A percentile compares a stretch with the other conserved stretches of the same genome.
Evolutionary conservation across 2,329 filamentous ascomycete genomes (phyloP).

Genomic region (Fusarium scirpi): DNA sequence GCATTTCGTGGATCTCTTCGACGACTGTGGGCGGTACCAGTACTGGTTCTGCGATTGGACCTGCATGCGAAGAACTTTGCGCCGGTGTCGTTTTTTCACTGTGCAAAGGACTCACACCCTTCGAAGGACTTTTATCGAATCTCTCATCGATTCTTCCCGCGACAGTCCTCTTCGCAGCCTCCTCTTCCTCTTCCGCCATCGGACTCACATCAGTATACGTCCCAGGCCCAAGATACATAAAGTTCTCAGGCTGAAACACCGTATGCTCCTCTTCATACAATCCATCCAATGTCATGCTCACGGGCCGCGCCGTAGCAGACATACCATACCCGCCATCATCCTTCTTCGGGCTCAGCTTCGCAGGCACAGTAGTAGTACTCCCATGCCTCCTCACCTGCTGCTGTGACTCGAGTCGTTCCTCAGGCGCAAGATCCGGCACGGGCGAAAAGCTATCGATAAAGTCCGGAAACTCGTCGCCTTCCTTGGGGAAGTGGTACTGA

Average conservation of each 20-base stretch:
- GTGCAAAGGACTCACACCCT: conserved; percentile 47
- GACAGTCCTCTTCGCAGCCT: conserved; percentile 48
- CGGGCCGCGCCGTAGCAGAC: conserved; percentile 51
- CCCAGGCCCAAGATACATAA: conserved; percentile 65
- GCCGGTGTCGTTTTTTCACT: conserved; percentile 50
- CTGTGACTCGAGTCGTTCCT: conserved; percentile 65
- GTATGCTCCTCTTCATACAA: conserved; percentile 46
- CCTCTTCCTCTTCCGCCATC: conserved; percentile 55
- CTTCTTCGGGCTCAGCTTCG: conserved; percentile 15
- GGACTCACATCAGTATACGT: conserved; percentile 61
- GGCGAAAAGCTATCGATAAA: conserved; percentile 57
- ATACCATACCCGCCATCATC: conserved; percentile 44
- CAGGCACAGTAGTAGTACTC: conserved; percentile 25
- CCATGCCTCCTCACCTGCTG: conserved; percentile 59
- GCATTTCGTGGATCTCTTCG: conserved; percentile 51
- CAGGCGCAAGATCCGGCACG: conserved; percentile 59
- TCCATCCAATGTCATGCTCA: conserved; percentile 51
- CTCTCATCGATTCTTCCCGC: conserved; percentile 40
- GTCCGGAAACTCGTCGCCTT: conserved; percentile 70
- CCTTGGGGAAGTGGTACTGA: conserved; percentile 68
- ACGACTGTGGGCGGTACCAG: conserved; percentile 38
- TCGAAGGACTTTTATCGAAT: conserved; percentile 30
- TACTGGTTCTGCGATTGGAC: conserved; percentile 22
- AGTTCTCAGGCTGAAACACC: conserved; percentile 65
- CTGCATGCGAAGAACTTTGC: conserved; percentile 26